phyloP scores from a whole-genome alignment of 78 protist species.

The Anaeramoeba flamelloides region DNA sequence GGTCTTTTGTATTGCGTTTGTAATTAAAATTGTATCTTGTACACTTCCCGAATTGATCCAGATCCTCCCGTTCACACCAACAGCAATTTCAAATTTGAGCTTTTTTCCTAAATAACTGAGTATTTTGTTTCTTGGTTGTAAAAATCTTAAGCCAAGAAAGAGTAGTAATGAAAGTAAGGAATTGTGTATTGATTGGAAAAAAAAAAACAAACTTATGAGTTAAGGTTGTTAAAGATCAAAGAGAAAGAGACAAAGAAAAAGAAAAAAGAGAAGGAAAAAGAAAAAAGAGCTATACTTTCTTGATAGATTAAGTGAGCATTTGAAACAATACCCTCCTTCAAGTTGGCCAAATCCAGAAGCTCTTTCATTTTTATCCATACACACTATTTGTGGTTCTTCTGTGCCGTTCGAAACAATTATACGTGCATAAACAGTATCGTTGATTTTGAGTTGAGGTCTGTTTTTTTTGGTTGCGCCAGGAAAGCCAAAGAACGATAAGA shows the following conservation, averaged over 20 bases:
- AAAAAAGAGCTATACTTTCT: not conserved
- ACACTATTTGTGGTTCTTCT: slow-evolving; percentile 54
- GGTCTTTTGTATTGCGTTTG: too few relatives aligned
- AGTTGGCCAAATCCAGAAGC: slow-evolving; percentile 51
- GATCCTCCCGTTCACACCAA: slow-evolving; percentile 55
- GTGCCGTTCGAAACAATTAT: slow-evolving; percentile 46
- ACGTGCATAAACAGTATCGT: slow-evolving; percentile 38
- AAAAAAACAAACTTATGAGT: too few relatives aligned
- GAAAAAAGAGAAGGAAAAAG: not conserved
- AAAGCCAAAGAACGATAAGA: slow-evolving; percentile 42
- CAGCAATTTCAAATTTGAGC: slow-evolving; percentile 43
- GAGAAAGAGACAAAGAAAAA: not conserved
- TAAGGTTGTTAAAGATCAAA: not conserved
- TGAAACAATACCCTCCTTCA: slow-evolving; percentile 30
- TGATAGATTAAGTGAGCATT: slow-evolving; percentile 2
- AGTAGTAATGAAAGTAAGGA: too few relatives aligned
- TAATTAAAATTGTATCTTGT: too few relatives aligned
- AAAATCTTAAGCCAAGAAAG: too few relatives aligned
- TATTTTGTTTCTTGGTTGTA: slow-evolving; percentile 26
- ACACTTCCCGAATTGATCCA: slow-evolving; percentile 36
- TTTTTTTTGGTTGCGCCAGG: slow-evolving; percentile 53
- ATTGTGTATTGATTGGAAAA: too few relatives aligned
- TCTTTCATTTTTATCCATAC: slow-evolving; percentile 25
- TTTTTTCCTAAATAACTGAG: slow-evolving; percentile 29
- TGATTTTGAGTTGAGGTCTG: slow-evolving; percentile 36